phyloP scores from a whole-genome alignment of 202 grass and related monocot genomes.

The Setaria italica region DNA sequence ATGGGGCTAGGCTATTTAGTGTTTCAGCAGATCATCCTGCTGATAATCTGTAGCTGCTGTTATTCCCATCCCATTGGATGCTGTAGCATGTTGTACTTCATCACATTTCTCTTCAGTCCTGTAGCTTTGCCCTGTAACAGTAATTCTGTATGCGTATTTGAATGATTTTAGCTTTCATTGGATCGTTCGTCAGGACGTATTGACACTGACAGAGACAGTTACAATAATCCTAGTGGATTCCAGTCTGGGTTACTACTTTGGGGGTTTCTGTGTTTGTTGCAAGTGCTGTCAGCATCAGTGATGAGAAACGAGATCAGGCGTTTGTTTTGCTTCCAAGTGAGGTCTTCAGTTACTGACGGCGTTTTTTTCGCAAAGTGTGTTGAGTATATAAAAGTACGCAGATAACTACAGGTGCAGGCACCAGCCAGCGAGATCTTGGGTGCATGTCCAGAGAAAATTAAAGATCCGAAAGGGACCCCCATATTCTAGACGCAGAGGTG shows the following conservation, averaged over 20 bases:
- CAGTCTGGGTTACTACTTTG: background rate
- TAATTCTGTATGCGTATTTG: background rate
- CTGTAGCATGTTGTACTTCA: background rate
- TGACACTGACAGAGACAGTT: background rate
- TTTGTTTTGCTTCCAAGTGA: slow-evolving; percentile 21
- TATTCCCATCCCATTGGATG: background rate
- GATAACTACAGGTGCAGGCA: background rate
- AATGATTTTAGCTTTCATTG: slow-evolving; percentile 13
- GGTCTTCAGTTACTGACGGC: background rate
- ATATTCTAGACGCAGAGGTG: slow-evolving; percentile 32
- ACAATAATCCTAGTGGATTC: background rate
- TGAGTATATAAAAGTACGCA: background rate
- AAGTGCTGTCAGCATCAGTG: slow-evolving; percentile 26
- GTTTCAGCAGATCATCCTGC: background rate
- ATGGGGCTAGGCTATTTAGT: background rate
- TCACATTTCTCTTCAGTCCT: background rate
- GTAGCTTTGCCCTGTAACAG: slow-evolving; percentile 22
- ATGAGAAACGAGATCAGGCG: background rate
- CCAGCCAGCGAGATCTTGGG: background rate
- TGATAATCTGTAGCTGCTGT: slow-evolving; percentile 35
- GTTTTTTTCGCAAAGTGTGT: background rate
- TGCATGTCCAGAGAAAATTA: background rate
- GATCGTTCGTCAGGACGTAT: background rate
- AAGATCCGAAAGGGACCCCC: slow-evolving; percentile 22
- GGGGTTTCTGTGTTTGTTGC: background rate